Evolutionary conservation across 495 filamentous ascomycete genomes (phyloP), one percentile per base, ranked within the genome.

Genomic region (Hypomontagnella monticulosa): DNA sequence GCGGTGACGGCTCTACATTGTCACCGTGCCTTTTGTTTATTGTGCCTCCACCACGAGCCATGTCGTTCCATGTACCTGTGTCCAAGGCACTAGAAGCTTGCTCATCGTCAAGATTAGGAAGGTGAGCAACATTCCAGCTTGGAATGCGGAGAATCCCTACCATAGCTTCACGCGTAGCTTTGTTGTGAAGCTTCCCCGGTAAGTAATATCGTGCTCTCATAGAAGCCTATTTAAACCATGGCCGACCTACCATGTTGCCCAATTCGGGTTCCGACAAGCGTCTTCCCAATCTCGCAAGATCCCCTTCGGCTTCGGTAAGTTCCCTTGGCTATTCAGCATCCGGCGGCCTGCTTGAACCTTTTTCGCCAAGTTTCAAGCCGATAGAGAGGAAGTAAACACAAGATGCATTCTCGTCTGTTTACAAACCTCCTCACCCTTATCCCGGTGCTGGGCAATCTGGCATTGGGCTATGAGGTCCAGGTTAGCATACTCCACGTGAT

Each of bases 381-480:
- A 41, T 32, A 16, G 53, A 52, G 51, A 57, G 58, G 42, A 40
- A 63, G 60, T 60, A 60, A 33, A 51, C 48, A 56, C 48, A 56
- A 4, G 44, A 69, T 69, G 66, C 60, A 38, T 43, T 48, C 47
- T 7, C 53, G 19, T 23, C 10, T 60, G 55, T 50, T 69, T 43
- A 63, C 49, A 30, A 44, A 48, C 30, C 44, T 69, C 44, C 33
- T 69, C 37, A 47, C 55, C 40, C 37, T 69, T 4, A 33, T 52
- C 50, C 66, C 66, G 11, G 32, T 52, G 37, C 55, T 63, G 32
- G 50, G 66, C 15, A 63, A 19, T 30, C 16, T 63, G n/a, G 82
- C 61, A 50, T 42, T 57, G 34, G 71, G 67, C 33, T 73, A 73
- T 27, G 48, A 73, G 53, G 71, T 73, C 23, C 59, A 73, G 68